Evolutionary conservation across 345 rosid species (phyloP), one percentile per base, ranked within the genome.

Genomic region (Populus tremula): DNA sequence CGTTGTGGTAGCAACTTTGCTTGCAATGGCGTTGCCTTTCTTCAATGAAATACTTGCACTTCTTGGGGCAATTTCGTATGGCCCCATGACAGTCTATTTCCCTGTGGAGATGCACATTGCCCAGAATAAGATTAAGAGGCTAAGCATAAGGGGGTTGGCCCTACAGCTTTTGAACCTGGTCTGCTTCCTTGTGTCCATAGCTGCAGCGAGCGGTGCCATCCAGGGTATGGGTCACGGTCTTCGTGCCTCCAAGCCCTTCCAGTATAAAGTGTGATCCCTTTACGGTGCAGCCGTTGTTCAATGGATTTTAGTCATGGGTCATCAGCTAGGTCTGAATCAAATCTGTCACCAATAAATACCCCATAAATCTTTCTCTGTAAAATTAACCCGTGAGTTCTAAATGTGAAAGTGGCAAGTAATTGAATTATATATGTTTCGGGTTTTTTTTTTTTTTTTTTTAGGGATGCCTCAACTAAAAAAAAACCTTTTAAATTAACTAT

Each of bases 101-200:
- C 86, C 86, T 2, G 27, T 80, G 68, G 75, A 80, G 74, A 77
- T 84, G 82, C 69, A 74, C 77, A 80, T 80, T 71, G 50, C 79
- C 5, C 74, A 79, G 8, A 71, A 67, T n/a, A 71, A 77, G 45
- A 67, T 80, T 62, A 50, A 61, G 25, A 29, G 73, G n/a, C 63
- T 33, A 2, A 71, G 69, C 17, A 2, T 31, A 56, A 61, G 43
- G 71, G 78, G 82, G 80, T 5, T 75, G 8, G 74, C 73, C 8
- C 76, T 77, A 25, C 76, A 77, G 39, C 45, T 80, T 59, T 21
- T 71, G 56, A 80, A 68, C 33, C 56, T 71, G 23, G 59, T 74
- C 16, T 84, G 84, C 68, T 73, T 80, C 11, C 68, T 80, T n/a
- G 72, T 73, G 43, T 47, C 75, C 5, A 12, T 80, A 10, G 79